Evolutionary conservation across 192 early-diverging fungal species (phyloP).

Genomic region (Gigaspora rosea): DNA sequence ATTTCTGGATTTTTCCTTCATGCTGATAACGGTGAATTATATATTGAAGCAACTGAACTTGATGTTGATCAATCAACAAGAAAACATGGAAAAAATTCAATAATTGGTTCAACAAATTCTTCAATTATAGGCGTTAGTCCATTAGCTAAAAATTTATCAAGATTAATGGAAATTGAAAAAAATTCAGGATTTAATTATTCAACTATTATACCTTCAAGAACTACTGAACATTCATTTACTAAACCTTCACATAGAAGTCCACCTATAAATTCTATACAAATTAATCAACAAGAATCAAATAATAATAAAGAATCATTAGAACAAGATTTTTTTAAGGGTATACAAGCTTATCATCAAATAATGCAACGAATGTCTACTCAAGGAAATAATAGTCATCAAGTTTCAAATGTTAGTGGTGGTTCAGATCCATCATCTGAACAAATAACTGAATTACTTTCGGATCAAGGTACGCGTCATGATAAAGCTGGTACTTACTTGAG

Average conservation of each 20-base stretch:
- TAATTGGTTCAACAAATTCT: neutral
- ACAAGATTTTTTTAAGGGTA: conserved; percentile 17
- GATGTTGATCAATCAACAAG: neutral
- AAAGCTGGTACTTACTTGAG: neutral
- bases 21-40: conserved; percentile 15
- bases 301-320: neutral
- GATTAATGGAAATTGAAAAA: conserved; percentile 10
- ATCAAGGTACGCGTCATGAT: conserved; percentile 21
- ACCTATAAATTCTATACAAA: neutral
- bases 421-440: neutral
- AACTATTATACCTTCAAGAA: neutral
- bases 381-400: neutral
- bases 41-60: conserved; percentile 10
- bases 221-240: neutral
- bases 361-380: neutral
- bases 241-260: neutral
- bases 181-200: neutral
- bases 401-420: neutral
- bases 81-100: neutral
- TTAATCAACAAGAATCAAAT: neutral
- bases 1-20: conserved; percentile 13
- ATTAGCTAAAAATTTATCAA: conserved; percentile 9
- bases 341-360: conserved; percentile 11
- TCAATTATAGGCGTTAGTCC: neutral
- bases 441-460: conserved; percentile 1